Conservation (phyloP, 345 rosid species). For the Citrus glauca region DNA sequence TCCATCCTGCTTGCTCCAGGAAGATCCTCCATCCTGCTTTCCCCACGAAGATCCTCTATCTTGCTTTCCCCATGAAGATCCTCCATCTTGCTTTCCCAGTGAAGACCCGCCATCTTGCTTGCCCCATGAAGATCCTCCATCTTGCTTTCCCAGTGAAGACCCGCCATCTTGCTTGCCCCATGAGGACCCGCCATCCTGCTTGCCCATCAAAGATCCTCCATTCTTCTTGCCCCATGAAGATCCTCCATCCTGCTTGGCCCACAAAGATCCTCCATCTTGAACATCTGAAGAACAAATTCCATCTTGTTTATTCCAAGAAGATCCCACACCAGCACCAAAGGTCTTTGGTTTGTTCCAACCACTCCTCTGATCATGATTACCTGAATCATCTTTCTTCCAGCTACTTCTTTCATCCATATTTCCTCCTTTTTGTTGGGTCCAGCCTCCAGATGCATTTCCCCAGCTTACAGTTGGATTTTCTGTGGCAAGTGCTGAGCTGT, state of each 20-base stretch:
- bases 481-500: constrained; percentile 3
- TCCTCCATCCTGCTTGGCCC: neutral
- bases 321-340: constrained; percentile 15
- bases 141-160: neutral
- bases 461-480: constrained; percentile 19
- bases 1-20: no score
- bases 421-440: constrained; percentile 11
- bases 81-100: constrained; percentile 3
- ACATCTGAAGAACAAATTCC: constrained; percentile 5
- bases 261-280: neutral
- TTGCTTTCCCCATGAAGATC: constrained; percentile 14
- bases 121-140: no score
- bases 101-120: constrained; percentile 8
- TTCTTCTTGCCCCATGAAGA: no score
- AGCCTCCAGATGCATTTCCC: constrained; percentile 14
- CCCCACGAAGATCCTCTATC: neutral
- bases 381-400: constrained; percentile 17
- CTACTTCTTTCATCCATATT: constrained; percentile 10
- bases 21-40: no score
- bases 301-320: constrained; percentile 23
- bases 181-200: neutral
- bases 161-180: no score
- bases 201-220: neutral
- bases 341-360: constrained; percentile 23
- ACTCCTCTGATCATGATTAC: neutral